Conservation (phyloP, 345 rosid genomes). For the Excoecaria agallocha region DNA sequence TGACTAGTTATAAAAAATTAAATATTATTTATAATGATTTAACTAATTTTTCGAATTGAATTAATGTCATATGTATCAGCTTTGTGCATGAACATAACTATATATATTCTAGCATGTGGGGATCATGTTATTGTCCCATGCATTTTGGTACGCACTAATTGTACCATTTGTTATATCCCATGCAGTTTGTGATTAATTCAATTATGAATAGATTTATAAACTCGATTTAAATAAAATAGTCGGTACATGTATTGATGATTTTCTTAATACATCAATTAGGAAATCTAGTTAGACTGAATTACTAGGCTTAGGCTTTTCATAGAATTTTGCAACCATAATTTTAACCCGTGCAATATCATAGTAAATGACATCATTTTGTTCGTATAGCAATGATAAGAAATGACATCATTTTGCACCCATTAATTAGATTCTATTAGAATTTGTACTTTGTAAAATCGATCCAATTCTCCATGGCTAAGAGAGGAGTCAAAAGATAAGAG, state of each 20-base stretch:
- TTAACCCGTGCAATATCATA: too few relatives aligned
- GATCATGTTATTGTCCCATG: conserved; percentile 9
- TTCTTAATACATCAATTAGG: too few relatives aligned
- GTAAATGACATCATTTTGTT: conserved; percentile 1
- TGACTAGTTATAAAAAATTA: too few relatives aligned
- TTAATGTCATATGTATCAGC: conserved; percentile 22
- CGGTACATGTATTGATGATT: too few relatives aligned
- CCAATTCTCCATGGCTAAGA: background rate
- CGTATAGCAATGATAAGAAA: background rate
- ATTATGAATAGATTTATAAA: too few relatives aligned
- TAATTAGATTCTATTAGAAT: background rate
- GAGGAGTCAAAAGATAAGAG: conserved; percentile 25
- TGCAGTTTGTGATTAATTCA: too few relatives aligned
- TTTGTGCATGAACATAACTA: background rate
- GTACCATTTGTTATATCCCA: too few relatives aligned
- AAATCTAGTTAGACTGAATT: too few relatives aligned
- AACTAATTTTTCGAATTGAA: too few relatives aligned
- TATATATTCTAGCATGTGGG: background rate
- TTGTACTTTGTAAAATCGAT: background rate
- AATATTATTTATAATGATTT: too few relatives aligned
- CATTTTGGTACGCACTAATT: background rate
- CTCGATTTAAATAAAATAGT: too few relatives aligned
- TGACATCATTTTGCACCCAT: background rate
- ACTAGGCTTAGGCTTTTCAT: background rate
- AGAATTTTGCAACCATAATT: background rate